Evolutionary conservation across 1,139 yeast species (phyloP).

Genomic region (Blastobotrys buckinghamii): DNA sequence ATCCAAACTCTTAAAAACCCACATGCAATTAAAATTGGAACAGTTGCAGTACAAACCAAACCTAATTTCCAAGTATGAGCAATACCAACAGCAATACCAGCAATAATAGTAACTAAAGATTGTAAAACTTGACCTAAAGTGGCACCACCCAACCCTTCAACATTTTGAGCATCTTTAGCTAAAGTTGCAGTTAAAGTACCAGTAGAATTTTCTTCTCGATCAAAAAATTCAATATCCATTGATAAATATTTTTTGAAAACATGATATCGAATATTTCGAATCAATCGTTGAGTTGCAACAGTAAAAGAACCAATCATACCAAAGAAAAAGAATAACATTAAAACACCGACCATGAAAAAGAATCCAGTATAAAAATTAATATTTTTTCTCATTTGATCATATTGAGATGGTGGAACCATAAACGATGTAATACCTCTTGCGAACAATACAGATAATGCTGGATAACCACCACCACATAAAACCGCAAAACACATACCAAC

Average conservation of each 20-base stretch:
- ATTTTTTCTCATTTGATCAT: constrained; percentile 31
- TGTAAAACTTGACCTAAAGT: constrained; percentile 75
- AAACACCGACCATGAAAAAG: constrained; percentile 37
- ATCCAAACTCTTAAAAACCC: constrained; percentile 75
- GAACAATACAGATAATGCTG: constrained; percentile 36
- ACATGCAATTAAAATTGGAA: constrained; percentile 69
- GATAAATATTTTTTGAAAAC: constrained; percentile 40
- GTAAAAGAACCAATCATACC: constrained; percentile 30
- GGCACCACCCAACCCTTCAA: constrained; percentile 82
- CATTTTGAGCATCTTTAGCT: constrained; percentile 79
- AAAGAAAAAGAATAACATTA: constrained; percentile 31
- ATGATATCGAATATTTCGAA: constrained; percentile 29
- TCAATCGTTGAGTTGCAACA: constrained; percentile 28
- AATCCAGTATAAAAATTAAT: constrained; percentile 35
- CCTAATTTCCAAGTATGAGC: constrained; percentile 61
- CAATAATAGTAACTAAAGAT: constrained; percentile 57
- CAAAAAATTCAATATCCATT: constrained; percentile 83
- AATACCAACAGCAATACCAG: constrained; percentile 71
- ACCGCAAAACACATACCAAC: constrained; percentile 32
- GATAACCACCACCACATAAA: constrained; percentile 37
- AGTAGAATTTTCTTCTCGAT: constrained; percentile 49
- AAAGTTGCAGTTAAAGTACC: constrained; percentile 81
- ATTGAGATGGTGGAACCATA: constrained; percentile 30
- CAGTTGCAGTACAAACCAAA: constrained; percentile 49
- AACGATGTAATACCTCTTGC: constrained; percentile 36